Evolutionary conservation across 371 early-diverging fungal genomes (phyloP).

Genomic region (Mortierella sp.): DNA sequence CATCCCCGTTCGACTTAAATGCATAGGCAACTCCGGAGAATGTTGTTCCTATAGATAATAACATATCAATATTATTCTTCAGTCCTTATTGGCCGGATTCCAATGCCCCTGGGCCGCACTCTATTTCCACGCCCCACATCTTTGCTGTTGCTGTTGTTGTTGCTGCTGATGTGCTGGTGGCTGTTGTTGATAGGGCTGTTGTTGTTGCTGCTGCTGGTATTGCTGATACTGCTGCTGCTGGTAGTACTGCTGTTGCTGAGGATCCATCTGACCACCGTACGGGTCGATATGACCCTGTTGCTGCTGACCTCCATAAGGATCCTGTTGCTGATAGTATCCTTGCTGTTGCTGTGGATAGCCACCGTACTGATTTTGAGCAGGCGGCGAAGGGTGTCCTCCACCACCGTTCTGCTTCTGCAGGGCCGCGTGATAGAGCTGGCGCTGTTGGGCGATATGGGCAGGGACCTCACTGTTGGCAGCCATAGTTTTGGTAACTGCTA

Average conservation of each 20-base stretch:
- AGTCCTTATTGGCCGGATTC: background rate
- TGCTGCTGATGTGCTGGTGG: slow-evolving; percentile 14
- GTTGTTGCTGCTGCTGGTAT: slow-evolving; percentile 30
- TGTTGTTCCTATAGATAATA: slow-evolving; percentile 26
- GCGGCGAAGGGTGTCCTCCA: slow-evolving; percentile 11
- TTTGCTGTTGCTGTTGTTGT: slow-evolving; percentile 13
- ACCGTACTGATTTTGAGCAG: slow-evolving; percentile 9
- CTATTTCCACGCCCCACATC: background rate
- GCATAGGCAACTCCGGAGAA: slow-evolving; percentile 53
- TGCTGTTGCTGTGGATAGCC: slow-evolving; percentile 22
- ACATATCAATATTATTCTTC: background rate
- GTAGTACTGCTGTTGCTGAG: slow-evolving; percentile 23
- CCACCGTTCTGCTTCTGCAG: slow-evolving; percentile 49
- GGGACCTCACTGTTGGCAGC: slow-evolving; percentile 31
- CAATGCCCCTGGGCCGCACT: slow-evolving; percentile 2
- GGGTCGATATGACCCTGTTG: slow-evolving; percentile 10
- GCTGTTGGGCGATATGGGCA: slow-evolving; percentile 46
- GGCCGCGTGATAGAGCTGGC: slow-evolving; percentile 36
- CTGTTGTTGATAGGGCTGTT: slow-evolving; percentile 23
- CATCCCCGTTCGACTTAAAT: slow-evolving; percentile 63
- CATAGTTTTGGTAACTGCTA: slow-evolving; percentile 20
- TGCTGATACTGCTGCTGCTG: slow-evolving; percentile 24
- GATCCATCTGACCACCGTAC: slow-evolving; percentile 6
- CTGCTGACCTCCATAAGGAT: slow-evolving; percentile 22
- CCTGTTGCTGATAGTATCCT: slow-evolving; percentile 17